Evolutionary conservation across 2,329 filamentous ascomycete species (phyloP).

Genomic region (Fusarium sublunatum): DNA sequence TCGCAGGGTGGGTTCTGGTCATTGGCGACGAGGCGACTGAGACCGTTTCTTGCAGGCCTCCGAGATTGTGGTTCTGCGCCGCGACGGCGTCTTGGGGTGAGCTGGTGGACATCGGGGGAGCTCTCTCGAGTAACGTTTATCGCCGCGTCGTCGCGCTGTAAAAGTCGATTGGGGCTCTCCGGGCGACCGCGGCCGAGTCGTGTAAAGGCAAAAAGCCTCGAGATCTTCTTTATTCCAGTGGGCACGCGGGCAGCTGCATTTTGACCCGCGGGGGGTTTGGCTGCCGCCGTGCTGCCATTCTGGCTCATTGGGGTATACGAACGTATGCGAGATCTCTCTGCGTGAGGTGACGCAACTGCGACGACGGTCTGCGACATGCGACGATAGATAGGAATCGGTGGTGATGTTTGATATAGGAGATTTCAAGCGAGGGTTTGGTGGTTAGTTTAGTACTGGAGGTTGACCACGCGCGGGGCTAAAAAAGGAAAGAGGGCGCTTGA

Average conservation of each 20-base stretch:
- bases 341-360: conserved; percentile 33
- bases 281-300: conserved; percentile 43
- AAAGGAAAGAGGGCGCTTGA: conserved; percentile 1
- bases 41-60: conserved; percentile 45
- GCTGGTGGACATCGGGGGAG: conserved; percentile 51
- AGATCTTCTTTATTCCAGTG: conserved; percentile 52
- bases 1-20: conserved; percentile 47
- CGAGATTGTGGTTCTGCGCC: conserved; percentile 36
- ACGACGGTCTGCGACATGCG: conserved; percentile 36
- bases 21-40: conserved; percentile 47
- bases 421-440: conserved; percentile 15
- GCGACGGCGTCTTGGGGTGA: conserved; percentile 47
- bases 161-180: conserved; percentile 32
- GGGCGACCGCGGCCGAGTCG: conserved; percentile 47
- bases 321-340: conserved; percentile 20
- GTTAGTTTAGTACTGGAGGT: neutral
- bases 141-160: conserved; percentile 38
- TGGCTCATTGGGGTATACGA: conserved; percentile 42
- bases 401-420: conserved; percentile 7
- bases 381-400: neutral
- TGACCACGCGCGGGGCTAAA: conserved; percentile 26
- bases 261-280: conserved; percentile 36
- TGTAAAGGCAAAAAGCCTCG: conserved; percentile 51
- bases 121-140: conserved; percentile 37
- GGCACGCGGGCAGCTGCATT: conserved; percentile 30